Conservation (phyloP, 163 green algal species). For the Smithsoniella earleae region DNA sequence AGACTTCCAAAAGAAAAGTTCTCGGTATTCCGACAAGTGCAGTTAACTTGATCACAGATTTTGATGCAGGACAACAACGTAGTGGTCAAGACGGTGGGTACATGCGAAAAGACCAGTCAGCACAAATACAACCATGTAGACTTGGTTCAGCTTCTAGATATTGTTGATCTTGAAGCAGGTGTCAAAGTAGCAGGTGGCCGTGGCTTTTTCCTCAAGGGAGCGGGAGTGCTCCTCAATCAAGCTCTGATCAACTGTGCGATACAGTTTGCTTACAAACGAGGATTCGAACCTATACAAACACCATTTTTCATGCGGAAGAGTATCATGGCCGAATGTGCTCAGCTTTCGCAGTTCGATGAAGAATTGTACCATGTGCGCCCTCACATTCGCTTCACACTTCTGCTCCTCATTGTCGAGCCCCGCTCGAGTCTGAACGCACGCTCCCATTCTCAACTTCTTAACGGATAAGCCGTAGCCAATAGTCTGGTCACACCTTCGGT, state of each 20-base stretch:
- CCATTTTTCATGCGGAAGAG: conserved; percentile 94
- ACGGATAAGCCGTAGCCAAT: no score
- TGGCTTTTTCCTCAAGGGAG: conserved; percentile 91
- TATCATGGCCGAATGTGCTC: conserved; percentile 95
- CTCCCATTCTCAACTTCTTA: no score
- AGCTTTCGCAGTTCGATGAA: conserved; percentile 98
- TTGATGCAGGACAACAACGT: conserved; percentile 80
- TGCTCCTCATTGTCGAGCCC: no score
- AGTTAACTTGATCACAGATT: no score
- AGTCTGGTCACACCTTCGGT: no score
- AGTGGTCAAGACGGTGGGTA: conserved; percentile 67
- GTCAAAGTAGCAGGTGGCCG: conserved; percentile 64
- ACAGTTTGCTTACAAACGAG: conserved; percentile 65
- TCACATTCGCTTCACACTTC: not conserved
- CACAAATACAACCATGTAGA: conserved; percentile 89
- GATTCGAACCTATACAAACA: conserved; percentile 83
- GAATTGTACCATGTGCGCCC: conserved; percentile 85
- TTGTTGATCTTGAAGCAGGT: conserved; percentile 86
- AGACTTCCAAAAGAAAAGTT: no score
- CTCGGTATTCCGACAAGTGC: no score
- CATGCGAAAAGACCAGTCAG: conserved; percentile 34
- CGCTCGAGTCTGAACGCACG: no score
- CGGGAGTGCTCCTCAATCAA: conserved; percentile 95
- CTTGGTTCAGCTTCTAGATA: conserved; percentile 81
- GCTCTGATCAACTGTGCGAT: conserved; percentile 77